Evolutionary conservation across 2,329 filamentous ascomycete species (phyloP).

Genomic region (Alternaria sp.): DNA sequence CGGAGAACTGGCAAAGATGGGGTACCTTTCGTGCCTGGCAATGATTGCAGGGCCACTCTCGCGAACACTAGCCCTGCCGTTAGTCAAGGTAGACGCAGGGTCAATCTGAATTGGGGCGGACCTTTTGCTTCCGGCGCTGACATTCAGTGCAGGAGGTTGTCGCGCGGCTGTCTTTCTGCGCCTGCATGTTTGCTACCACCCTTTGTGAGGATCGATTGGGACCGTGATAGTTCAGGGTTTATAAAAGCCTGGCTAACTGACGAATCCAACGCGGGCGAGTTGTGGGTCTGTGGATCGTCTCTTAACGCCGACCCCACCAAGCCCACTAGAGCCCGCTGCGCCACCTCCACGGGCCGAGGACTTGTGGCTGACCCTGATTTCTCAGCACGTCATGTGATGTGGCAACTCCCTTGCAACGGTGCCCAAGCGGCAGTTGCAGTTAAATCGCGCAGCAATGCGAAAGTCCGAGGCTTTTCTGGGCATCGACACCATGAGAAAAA

Average conservation of each 20-base stretch:
- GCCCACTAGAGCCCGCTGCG: slow-evolving; percentile 16
- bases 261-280: slow-evolving; percentile 11
- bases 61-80: slow-evolving; percentile 55
- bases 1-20: slow-evolving; percentile 58
- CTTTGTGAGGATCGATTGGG: background rate
- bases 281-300: slow-evolving; percentile 10
- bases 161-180: slow-evolving; percentile 36
- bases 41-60: slow-evolving; percentile 62
- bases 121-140: slow-evolving; percentile 62
- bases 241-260: slow-evolving; percentile 12
- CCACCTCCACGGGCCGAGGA: slow-evolving; percentile 16
- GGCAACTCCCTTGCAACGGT: background rate
- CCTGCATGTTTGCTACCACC: slow-evolving; percentile 28
- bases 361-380: slow-evolving; percentile 2
- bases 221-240: slow-evolving; percentile 3
- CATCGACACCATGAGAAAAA: background rate
- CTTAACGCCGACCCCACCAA: slow-evolving; percentile 15
- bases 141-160: slow-evolving; percentile 58
- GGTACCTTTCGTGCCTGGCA: slow-evolving; percentile 59
- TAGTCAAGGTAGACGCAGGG: slow-evolving; percentile 25
- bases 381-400: slow-evolving; percentile 16
- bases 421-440: slow-evolving; percentile 1
- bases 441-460: slow-evolving; percentile 3
- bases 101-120: slow-evolving; percentile 29
- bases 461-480: background rate